These are phyloP conservation scores for Saccharomycopsis crataegensis DNA, from an alignment of 1,139 yeast genomes.

Conservation along the genomic window DNA sequence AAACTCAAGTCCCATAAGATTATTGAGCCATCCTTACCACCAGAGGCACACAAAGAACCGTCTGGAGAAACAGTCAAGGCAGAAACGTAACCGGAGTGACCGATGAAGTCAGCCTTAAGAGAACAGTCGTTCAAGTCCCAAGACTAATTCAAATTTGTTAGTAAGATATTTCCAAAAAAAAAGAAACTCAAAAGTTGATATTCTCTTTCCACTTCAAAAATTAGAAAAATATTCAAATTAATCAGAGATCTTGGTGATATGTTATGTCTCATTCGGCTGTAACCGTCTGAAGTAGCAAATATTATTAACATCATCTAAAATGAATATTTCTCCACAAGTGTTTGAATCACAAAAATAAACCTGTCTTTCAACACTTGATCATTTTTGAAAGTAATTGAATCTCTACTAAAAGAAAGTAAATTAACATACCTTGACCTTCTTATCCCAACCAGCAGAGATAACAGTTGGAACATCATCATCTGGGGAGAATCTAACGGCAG, in stretches of 20 bases:
- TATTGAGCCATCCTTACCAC: constrained; percentile 99
- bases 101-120: constrained; percentile 93
- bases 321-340: background rate
- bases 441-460: constrained; percentile 99
- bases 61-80: constrained; percentile 98
- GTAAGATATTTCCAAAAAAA: constrained; percentile 26
- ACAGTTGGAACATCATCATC: constrained; percentile 57
- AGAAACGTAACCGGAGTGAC: constrained; percentile 99
- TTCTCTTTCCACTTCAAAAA: background rate
- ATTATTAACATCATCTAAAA: constrained; percentile 57
- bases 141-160: constrained; percentile 50
- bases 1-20: constrained; percentile 97
- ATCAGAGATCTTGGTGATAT: constrained; percentile 99
- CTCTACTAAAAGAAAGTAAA: constrained; percentile 16
- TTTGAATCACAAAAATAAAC: background rate
- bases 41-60: constrained; percentile 98
- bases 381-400: background rate
- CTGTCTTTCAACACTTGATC: constrained; percentile 15
- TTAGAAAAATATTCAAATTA: background rate
- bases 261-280: constrained; percentile 88
- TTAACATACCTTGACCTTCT: constrained; percentile 94
- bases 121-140: constrained; percentile 90
- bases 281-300: constrained; percentile 99
- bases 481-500: constrained; percentile 94
- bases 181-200: constrained; percentile 1